These are phyloP conservation scores for Melastoma candidum DNA, from an alignment of 441 rosid species.

Conservation along the genomic window DNA sequence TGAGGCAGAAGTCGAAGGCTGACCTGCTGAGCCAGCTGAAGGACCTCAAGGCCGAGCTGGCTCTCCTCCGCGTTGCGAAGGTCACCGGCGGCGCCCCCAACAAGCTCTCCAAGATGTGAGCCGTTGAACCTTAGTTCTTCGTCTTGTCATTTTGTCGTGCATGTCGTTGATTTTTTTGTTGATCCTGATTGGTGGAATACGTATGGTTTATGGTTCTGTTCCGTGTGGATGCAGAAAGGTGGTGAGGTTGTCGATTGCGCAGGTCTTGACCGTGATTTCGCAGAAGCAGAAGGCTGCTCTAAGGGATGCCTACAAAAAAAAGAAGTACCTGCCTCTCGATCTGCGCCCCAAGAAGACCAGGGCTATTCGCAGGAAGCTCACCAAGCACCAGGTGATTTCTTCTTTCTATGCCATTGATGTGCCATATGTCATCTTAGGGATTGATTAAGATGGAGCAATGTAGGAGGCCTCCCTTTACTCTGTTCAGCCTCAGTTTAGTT, in stretches of 20 bases:
- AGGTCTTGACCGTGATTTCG: slow-evolving; percentile 83
- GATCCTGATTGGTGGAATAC: background rate
- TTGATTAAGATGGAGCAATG: background rate
- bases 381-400: slow-evolving; percentile 70
- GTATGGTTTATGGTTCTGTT: background rate
- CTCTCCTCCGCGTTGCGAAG: slow-evolving; percentile 92
- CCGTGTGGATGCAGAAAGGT: slow-evolving; percentile 55
- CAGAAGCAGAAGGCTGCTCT: slow-evolving; percentile 86
- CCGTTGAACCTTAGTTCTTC: too few relatives aligned
- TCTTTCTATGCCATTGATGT: background rate
- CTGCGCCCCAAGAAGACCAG: slow-evolving; percentile 97
- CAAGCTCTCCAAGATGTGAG: slow-evolving; percentile 92
- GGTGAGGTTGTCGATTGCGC: slow-evolving; percentile 80
- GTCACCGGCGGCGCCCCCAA: slow-evolving; percentile 97
- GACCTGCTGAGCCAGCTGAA: slow-evolving; percentile 69
- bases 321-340: slow-evolving; percentile 83
- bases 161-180: background rate
- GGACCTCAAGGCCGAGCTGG: slow-evolving; percentile 75
- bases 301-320: slow-evolving; percentile 81
- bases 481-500: background rate
- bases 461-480: background rate
- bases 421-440: background rate
- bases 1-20: slow-evolving; percentile 69
- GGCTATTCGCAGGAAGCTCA: slow-evolving; percentile 80
- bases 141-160: background rate